Base-by-base conservation (phyloP, 2,329 filamentous ascomycete genomes). In the Metarhizium brunneum region DNA sequence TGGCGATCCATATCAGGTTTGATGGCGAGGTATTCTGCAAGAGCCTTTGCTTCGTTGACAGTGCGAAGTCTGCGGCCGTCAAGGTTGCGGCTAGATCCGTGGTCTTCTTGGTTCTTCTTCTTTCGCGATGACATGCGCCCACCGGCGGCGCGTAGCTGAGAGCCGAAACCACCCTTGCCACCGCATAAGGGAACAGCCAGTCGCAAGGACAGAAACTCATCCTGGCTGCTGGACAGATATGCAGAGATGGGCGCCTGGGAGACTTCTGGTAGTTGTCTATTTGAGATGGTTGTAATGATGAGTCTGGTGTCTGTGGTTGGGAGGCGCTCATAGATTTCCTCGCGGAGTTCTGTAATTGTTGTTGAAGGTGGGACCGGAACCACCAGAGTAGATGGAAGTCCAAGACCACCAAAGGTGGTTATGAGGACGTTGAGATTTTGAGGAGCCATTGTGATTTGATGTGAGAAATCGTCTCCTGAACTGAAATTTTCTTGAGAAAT, bases 111-210 rank as follows among this genome's bases (percentile, higher is more conserved):
- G 55, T 86, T 86, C 66, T 86, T 86, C 78, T 92, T 94, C 76
- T 95, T 95, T 65, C 83, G 82, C n/a, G 89, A 92, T 2, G 91
- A 95, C 94, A 99, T 99, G 74, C 95, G 92, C 45, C 95, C 94
- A 67, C 95, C 94, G 3, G 94, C 94, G 0, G 95, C 94, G 67
- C 95, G 90, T 42, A 99, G 84, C 71, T 99, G 95, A 2, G 92
- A 97, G 54, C 94, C 94, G 69, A 99, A 99, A 66, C 94, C 94
- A 71, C 94, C 94, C 69, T 99, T 99, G 68, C 95, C 95, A 75
- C 95, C 94, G 63, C 87, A 88, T 43, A 96, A 75, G 6, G 88
- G 87, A 2, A 86, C 77, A 6, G 85, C 86, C 35, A 99, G 83
- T 54, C 91, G 89, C 4, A 99, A 80, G 0, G 91, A 86, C 16